These are phyloP conservation scores for Funneliformis geosporum DNA, from an alignment of 192 early-diverging fungal genomes.

Conservation along the genomic window DNA sequence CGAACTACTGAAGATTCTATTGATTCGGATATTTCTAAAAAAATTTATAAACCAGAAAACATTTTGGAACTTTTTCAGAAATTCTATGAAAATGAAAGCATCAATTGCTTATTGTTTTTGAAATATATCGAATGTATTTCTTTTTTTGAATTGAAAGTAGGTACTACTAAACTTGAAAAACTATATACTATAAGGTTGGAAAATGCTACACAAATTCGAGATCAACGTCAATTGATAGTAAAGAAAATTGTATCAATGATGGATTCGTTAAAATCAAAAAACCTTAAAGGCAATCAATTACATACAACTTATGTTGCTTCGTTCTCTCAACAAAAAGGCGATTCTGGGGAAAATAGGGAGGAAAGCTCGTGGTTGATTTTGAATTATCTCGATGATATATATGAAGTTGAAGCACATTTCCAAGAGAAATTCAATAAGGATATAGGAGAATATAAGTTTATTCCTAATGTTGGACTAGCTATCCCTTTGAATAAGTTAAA, in stretches of 20 bases:
- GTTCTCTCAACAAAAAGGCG: not conserved
- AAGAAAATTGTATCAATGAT: slow-evolving; percentile 8
- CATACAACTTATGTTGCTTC: slow-evolving; percentile 20
- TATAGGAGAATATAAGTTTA: slow-evolving; percentile 25
- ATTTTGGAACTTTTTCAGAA: slow-evolving; percentile 36
- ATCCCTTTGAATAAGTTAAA: slow-evolving; percentile 16
- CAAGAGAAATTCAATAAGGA: not conserved
- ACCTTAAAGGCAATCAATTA: not conserved
- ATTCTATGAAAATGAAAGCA: slow-evolving; percentile 33
- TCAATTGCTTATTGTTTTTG: slow-evolving; percentile 39
- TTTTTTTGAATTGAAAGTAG: slow-evolving; percentile 37
- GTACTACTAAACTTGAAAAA: not conserved
- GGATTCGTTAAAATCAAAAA: slow-evolving; percentile 2
- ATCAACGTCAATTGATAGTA: slow-evolving; percentile 12
- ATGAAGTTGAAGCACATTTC: slow-evolving; percentile 15
- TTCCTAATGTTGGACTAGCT: slow-evolving; percentile 46
- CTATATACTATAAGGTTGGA: slow-evolving; percentile 36
- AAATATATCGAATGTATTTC: slow-evolving; percentile 38
- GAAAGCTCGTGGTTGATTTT: slow-evolving; percentile 31
- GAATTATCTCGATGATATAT: slow-evolving; percentile 34
- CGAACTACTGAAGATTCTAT: slow-evolving; percentile 34
- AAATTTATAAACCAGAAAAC: slow-evolving; percentile 30
- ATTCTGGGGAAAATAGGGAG: not conserved
- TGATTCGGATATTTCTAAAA: slow-evolving; percentile 33
- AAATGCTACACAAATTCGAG: slow-evolving; percentile 32